A percentile compares a stretch with the other conserved stretches of the same genome.
Conservation (phyloP, 1,284 basidiomycete species). For the Puccinia hordei region DNA sequence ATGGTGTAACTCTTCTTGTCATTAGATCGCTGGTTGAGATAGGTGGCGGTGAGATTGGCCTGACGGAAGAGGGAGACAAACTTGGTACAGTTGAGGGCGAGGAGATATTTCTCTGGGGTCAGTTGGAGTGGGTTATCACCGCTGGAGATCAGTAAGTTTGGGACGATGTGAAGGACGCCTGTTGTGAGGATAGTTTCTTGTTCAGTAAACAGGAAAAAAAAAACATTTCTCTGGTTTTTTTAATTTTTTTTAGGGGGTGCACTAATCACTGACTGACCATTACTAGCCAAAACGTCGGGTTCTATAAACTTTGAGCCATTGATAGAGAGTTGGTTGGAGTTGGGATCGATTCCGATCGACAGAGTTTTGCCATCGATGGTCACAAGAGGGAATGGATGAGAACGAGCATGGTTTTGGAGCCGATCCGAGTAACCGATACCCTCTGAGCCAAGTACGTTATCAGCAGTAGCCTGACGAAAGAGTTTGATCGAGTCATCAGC, state of each 20-base stretch:
- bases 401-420: slow-evolving; percentile 57
- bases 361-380: slow-evolving; percentile 71
- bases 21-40: slow-evolving; percentile 68
- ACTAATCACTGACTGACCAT: slow-evolving; percentile 67
- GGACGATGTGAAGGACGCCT: slow-evolving; percentile 85
- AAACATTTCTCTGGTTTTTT: too few species aligned
- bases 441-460: slow-evolving; percentile 69
- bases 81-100: slow-evolving; percentile 82
- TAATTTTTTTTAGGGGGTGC: too few species aligned
- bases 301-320: slow-evolving; percentile 69
- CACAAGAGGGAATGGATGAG: slow-evolving; percentile 63
- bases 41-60: slow-evolving; percentile 72
- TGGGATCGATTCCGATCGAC: slow-evolving; percentile 65
- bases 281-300: slow-evolving; percentile 85
- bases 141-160: slow-evolving; percentile 76
- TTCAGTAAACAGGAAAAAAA: too few species aligned
- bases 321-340: slow-evolving; percentile 62
- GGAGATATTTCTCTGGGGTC: slow-evolving; percentile 88
- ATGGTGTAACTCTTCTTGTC: slow-evolving; percentile 70
- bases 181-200: too few species aligned
- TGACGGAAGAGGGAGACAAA: slow-evolving; percentile 87
- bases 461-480: slow-evolving; percentile 63
- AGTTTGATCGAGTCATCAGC: slow-evolving; percentile 75
- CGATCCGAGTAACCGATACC: slow-evolving; percentile 69
- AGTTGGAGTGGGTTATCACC: slow-evolving; percentile 68